Percentiles rank a stretch among this genome's conserved stretches.
These are phyloP conservation scores for Nakazawaea laoshanensis DNA, from an alignment of 805 yeast genomes.

Conservation along the genomic window DNA sequence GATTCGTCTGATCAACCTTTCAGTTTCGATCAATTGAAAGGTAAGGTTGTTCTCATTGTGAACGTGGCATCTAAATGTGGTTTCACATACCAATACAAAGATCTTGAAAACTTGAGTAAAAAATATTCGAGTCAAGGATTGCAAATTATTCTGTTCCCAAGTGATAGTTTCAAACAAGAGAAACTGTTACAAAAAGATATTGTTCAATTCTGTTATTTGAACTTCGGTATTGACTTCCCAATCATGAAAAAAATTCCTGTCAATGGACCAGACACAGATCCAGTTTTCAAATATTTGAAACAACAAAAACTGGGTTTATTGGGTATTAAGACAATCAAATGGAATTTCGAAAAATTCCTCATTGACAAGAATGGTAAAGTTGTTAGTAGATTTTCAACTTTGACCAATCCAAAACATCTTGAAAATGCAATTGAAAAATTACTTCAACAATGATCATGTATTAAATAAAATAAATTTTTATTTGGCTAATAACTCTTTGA, in stretches of 20 bases:
- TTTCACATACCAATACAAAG: conserved; percentile 56
- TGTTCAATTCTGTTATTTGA: conserved; percentile 52
- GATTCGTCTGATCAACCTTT: conserved; percentile 53
- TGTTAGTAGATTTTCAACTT: conserved; percentile 39
- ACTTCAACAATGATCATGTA: conserved; percentile 34
- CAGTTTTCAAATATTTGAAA: conserved; percentile 68
- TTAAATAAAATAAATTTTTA: background rate
- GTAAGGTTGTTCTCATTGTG: conserved; percentile 67
- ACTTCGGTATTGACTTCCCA: conserved; percentile 84
- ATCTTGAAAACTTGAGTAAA: conserved; percentile 48
- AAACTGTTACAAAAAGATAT: conserved; percentile 53
- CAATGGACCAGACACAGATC: conserved; percentile 66
- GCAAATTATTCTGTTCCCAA: conserved; percentile 67
- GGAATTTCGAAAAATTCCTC: conserved; percentile 78
- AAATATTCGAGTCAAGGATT: conserved; percentile 49
- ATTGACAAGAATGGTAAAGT: conserved; percentile 51
- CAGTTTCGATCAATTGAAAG: conserved; percentile 54
- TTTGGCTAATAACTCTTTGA: conserved; percentile 8
- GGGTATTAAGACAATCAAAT: conserved; percentile 56
- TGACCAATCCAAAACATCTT: conserved; percentile 30
- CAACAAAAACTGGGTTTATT: conserved; percentile 38
- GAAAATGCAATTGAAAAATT: conserved; percentile 52
- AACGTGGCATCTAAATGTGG: conserved; percentile 17
- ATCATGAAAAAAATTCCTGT: conserved; percentile 73
- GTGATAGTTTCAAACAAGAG: conserved; percentile 70